Percentiles rank a stretch among this genome's conserved stretches.
Conservation (phyloP, 257 asterid genomes). For the Parsonsia alboflavescens region DNA sequence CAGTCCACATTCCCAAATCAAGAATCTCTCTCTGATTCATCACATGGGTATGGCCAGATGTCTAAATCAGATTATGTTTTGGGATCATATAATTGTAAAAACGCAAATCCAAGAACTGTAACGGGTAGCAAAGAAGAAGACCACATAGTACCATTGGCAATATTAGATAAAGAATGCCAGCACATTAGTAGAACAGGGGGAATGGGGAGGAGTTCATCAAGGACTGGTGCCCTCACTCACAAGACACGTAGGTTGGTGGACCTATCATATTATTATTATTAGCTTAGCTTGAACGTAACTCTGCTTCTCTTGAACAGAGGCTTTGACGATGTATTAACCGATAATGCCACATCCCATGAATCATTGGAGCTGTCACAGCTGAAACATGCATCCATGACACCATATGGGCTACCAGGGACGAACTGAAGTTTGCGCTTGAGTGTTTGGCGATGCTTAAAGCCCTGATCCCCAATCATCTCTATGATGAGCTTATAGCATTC, state of each 20-base stretch:
- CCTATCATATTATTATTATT: conserved; percentile 28
- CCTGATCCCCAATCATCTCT: conserved; percentile 22
- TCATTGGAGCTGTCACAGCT: conserved; percentile 47
- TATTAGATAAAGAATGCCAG: conserved; percentile 33
- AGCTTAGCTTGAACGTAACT: conserved; percentile 36
- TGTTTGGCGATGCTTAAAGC: conserved; percentile 14
- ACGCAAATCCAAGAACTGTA: conserved; percentile 30
- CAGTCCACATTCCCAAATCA: conserved; percentile 35
- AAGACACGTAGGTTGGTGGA: conserved; percentile 29
- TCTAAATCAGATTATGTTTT: conserved; percentile 25
- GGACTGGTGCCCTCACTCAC: conserved; percentile 25
- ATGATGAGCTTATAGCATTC: conserved; percentile 32
- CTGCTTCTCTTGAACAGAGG: conserved; percentile 37
- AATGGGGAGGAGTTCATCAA: conserved; percentile 27
- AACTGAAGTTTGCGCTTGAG: conserved; percentile 35
- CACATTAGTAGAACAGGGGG: conserved; percentile 30
- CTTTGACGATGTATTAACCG: conserved; percentile 19
- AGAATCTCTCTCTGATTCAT: conserved; percentile 24
- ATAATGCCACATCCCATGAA: conserved; percentile 31
- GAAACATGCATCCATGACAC: conserved; percentile 41
- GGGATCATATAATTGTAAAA: conserved; percentile 35
- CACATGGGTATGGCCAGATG: conserved; percentile 39
- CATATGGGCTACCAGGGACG: conserved; percentile 38
- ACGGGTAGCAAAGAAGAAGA: conserved; percentile 25
- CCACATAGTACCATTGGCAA: conserved; percentile 40